Evolutionary conservation across 2,329 filamentous ascomycete species (phyloP), one percentile per base, ranked within the genome.

Genomic region (Xylariaceae sp.): DNA sequence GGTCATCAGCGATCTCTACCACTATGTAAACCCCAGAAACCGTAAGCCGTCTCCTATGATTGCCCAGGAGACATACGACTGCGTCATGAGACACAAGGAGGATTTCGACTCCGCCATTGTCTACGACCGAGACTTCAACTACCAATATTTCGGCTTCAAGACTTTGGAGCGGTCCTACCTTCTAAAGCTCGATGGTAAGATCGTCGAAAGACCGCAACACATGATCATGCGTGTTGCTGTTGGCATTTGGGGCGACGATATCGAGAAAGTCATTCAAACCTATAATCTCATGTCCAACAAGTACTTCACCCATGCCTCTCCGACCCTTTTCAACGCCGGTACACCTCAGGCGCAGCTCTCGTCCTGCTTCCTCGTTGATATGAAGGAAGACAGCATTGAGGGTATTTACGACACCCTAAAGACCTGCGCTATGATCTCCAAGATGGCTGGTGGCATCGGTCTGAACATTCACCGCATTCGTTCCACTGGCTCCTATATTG

Each of bases 111-210:
- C 93, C 43, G 95, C 95, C 70, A 98, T 99, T 74, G 93, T 99
- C 69, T 99, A 98, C 71, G 95, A 99, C 79, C 90, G 95, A 67
- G 95, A 99, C 75, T 99, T 99, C 85, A 97, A 98, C 85, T 99
- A 99, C 82, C 95, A 99, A 81, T 99, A 96, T 81, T 99, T 99
- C 71, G 95, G 95, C 63, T 99, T 99, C 87, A 99, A 99, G 86
- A 99, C 95, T 7, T 82, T 99, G 40, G 95, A 99, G 82, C 89
- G 95, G 59, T 99, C 95, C 71, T 99, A 99, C 72, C 88, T 99
- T 50, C 88, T 99, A 66, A 93, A 96, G 73, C 89, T 98, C 65
- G 85, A 97, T 69, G 93, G 92, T 74, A 96, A 97, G 79, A 91
- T 98, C 72, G 93, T 93, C 50, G 95, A 99, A 81, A 88, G 95